A percentile compares a stretch with the other conserved stretches of the same genome.
phyloP scores from a whole-genome alignment of 1,139 yeast genomes.

The Taiozyma sp. region DNA sequence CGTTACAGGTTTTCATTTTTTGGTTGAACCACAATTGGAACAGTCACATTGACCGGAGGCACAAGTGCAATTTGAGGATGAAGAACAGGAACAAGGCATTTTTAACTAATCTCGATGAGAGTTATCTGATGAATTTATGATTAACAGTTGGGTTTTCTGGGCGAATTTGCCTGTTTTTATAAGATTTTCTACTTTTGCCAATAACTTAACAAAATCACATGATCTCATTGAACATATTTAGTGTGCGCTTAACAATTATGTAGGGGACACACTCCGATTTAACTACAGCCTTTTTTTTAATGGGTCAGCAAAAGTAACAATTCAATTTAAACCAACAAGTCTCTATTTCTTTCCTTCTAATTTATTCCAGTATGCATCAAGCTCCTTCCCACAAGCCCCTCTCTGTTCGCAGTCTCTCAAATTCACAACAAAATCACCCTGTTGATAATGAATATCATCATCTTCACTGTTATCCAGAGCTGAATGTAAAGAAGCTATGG shows the following conservation, averaged over 20 bases:
- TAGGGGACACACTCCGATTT: too few species aligned
- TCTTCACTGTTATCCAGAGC: constrained; percentile 24
- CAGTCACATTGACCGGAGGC: constrained; percentile 2
- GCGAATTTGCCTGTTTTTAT: too few species aligned
- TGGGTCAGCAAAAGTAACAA: too few species aligned
- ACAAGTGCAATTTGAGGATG: constrained; percentile 2
- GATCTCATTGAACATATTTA: too few species aligned
- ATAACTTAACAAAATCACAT: too few species aligned
- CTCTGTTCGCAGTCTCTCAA: constrained; percentile 49
- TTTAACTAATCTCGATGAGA: background rate
- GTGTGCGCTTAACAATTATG: too few species aligned
- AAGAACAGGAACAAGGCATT: background rate
- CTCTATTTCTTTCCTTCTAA: background rate
- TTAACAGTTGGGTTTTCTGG: background rate
- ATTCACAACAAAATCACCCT: constrained; percentile 60
- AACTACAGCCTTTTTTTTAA: too few species aligned
- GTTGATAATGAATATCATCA: constrained; percentile 41
- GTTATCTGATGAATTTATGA: background rate
- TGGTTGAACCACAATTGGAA: background rate
- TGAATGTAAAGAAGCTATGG: constrained; percentile 42
- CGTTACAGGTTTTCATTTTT: background rate
- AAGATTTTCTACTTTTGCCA: too few species aligned
- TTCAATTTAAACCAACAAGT: too few species aligned
- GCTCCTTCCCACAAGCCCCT: constrained; percentile 45
- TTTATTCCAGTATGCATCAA: constrained; percentile 33